phyloP scores from a whole-genome alignment of 164 flowering plant species.

The Aristolochia fimbriata region DNA sequence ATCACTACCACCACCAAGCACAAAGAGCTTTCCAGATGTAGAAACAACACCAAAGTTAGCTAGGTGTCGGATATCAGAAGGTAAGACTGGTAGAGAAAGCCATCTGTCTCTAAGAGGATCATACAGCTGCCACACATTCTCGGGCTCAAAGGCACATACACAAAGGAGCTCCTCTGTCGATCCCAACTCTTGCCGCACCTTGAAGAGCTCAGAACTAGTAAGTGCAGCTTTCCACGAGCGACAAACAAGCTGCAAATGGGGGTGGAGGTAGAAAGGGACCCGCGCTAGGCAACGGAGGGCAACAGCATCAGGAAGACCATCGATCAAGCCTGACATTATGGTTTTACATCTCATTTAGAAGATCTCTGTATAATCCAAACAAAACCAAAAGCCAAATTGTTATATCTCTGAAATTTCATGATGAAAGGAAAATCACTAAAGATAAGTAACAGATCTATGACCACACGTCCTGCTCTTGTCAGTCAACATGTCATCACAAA shows the following conservation, averaged over 20 bases:
- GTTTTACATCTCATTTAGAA: constrained; percentile 11
- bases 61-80: constrained; percentile 73
- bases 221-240: constrained; percentile 76
- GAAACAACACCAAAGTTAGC: constrained; percentile 78
- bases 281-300: constrained; percentile 83
- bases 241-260: constrained; percentile 70
- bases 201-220: constrained; percentile 59
- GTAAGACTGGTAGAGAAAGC: constrained; percentile 78
- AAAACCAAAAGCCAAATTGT: neutral
- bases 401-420: too few species aligned
- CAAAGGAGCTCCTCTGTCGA: constrained; percentile 65
- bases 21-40: constrained; percentile 65
- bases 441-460: too few species aligned
- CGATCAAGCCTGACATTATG: constrained; percentile 75
- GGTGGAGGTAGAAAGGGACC: constrained; percentile 67
- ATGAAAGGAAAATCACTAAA: too few species aligned
- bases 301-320: constrained; percentile 96
- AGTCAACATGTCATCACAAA: too few species aligned
- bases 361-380: neutral
- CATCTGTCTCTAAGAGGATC: constrained; percentile 71
- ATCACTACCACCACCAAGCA: constrained; percentile 91
- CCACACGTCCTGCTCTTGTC: too few species aligned
- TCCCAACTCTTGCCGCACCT: constrained; percentile 61
- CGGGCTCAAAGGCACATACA: constrained; percentile 77
- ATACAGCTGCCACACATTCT: constrained; percentile 88